These are phyloP conservation scores for Edhazardia aedis DNA, from an alignment of 371 early-diverging fungal genomes.

Conservation along the genomic window DNA sequence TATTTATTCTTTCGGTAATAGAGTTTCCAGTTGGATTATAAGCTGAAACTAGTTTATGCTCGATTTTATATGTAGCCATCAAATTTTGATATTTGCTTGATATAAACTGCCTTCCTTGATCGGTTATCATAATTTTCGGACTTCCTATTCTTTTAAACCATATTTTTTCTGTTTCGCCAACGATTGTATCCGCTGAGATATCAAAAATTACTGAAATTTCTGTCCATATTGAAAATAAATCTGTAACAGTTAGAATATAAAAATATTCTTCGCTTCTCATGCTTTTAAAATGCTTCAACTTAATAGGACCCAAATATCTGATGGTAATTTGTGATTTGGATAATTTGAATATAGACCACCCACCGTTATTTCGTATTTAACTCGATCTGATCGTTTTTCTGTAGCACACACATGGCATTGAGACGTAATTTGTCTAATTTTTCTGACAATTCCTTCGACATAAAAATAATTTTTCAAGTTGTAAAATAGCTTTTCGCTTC, in stretches of 20 bases:
- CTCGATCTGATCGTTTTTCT: too few relatives aligned
- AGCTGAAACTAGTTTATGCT: background rate
- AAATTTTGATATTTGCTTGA: background rate
- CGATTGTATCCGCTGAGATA: background rate
- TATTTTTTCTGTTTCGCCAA: too few relatives aligned
- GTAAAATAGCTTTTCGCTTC: too few relatives aligned
- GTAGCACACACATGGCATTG: too few relatives aligned
- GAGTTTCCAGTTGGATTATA: conserved; percentile 8
- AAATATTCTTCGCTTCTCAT: background rate
- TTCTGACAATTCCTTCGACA: too few relatives aligned
- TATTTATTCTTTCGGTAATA: conserved; percentile 3
- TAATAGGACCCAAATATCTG: background rate
- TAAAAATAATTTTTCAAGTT: too few relatives aligned
- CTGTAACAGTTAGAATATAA: background rate
- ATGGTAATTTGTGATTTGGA: background rate
- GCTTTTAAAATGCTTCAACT: background rate
- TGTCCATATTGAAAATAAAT: background rate
- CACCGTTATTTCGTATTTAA: background rate
- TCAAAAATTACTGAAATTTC: background rate
- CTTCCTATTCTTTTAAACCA: background rate
- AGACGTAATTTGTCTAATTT: too few relatives aligned
- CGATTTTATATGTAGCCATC: background rate
- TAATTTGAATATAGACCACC: background rate
- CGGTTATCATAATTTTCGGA: conserved; percentile 1
- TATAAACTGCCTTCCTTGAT: conserved; percentile 7